Percentiles rank a stretch among this genome's conserved stretches.
These are phyloP conservation scores for Rhodamnia rubescens DNA, from an alignment of 345 rosid species.

Conservation along the genomic window DNA sequence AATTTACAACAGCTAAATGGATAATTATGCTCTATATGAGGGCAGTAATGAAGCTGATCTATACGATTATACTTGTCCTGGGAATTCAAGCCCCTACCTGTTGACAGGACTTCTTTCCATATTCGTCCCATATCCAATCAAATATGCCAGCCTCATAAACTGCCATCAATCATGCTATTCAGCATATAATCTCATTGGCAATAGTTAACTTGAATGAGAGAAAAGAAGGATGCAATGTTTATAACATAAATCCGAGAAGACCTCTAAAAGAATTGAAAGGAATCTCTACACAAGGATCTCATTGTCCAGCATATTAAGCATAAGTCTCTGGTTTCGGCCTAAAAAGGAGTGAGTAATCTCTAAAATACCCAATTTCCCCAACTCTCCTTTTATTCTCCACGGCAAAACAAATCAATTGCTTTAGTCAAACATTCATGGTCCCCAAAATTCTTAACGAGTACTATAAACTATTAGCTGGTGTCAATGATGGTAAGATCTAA, in stretches of 20 bases:
- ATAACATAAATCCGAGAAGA: not conserved
- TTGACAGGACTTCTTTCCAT: slow-evolving; percentile 93
- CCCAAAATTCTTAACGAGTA: not conserved
- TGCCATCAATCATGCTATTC: slow-evolving; percentile 17
- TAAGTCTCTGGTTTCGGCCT: not conserved
- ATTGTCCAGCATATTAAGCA: not conserved
- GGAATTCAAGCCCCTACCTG: slow-evolving; percentile 37
- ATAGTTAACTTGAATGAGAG: not conserved
- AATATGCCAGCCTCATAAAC: slow-evolving; percentile 95
- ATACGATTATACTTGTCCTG: not conserved
- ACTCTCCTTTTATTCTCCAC: not conserved
- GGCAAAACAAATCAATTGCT: not conserved
- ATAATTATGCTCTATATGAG: not conserved
- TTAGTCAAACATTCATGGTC: not conserved
- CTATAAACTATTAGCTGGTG: not conserved
- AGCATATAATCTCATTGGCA: not conserved
- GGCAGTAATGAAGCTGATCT: not conserved
- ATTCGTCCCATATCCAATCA: slow-evolving; percentile 80
- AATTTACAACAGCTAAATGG: not conserved
- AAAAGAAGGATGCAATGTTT: not conserved
- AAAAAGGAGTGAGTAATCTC: not conserved
- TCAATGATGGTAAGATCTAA: not conserved
- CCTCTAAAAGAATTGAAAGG: not conserved
- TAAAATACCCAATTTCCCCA: not conserved
- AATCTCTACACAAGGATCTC: not conserved